A percentile compares a stretch with the other conserved stretches of the same genome.
Evolutionary conservation across 768 basidiomycete genomes (phyloP).

Genomic region (Asterophora parasitica): DNA sequence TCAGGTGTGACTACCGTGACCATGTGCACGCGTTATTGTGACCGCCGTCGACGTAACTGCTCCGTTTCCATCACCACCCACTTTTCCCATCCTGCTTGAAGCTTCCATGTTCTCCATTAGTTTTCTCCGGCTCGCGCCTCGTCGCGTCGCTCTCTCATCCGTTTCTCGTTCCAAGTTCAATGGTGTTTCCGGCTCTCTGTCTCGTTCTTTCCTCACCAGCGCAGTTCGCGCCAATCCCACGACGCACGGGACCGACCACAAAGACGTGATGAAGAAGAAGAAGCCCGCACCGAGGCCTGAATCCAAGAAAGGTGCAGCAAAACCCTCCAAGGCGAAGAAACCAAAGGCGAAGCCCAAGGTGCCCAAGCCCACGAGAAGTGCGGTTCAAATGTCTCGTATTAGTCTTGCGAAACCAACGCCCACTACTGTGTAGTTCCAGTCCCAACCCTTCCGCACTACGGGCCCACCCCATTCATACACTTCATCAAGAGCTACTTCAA

Average conservation of each 20-base stretch:
- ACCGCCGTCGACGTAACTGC: too few species aligned
- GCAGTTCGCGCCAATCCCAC: slow-evolving; percentile 8
- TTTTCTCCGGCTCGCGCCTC: slow-evolving; percentile 9
- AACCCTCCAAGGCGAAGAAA: slow-evolving; percentile 8
- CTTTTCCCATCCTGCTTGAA: too few species aligned
- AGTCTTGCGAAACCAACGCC: neutral
- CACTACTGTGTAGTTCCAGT: neutral
- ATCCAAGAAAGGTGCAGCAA: slow-evolving; percentile 1
- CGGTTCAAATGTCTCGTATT: slow-evolving; percentile 1
- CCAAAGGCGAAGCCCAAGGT: neutral
- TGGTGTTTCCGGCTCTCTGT: slow-evolving; percentile 9
- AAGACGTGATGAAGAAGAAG: neutral
- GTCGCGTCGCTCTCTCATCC: slow-evolving; percentile 3
- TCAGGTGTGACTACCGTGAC: too few species aligned
- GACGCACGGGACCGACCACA: neutral
- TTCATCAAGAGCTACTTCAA: neutral
- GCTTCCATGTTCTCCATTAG: slow-evolving; percentile 13
- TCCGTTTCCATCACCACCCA: too few species aligned
- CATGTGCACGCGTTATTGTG: too few species aligned
- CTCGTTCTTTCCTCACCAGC: slow-evolving; percentile 18
- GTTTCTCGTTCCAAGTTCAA: neutral
- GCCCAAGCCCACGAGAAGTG: slow-evolving; percentile 6
- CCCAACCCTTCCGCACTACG: slow-evolving; percentile 1
- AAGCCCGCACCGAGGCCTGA: neutral
- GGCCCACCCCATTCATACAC: slow-evolving; percentile 1